phyloP scores from a whole-genome alignment of 768 basidiomycete genomes.

The Saitozyma podzolica region DNA sequence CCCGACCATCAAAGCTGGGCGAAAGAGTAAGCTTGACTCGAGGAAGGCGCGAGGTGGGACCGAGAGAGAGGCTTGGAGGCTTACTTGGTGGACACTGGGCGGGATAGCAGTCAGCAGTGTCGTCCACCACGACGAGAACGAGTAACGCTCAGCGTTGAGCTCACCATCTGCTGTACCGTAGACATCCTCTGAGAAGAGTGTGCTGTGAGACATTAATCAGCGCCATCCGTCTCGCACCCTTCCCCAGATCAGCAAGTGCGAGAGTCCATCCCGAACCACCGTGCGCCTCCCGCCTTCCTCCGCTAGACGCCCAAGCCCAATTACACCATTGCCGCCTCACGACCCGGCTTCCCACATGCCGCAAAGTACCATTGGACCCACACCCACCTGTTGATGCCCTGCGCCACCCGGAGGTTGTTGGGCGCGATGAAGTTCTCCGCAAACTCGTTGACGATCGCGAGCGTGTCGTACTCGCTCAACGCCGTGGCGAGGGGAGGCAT shows the following conservation, averaged over 20 bases:
- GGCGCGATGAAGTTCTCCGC: conserved; percentile 20
- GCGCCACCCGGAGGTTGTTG: conserved; percentile 10
- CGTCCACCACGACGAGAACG: not conserved
- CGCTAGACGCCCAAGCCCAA: no score
- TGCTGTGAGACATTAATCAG: conserved; percentile 9
- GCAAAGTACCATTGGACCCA: no score
- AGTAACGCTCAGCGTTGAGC: not conserved
- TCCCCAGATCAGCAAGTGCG: no score
- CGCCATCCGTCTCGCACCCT: not conserved
- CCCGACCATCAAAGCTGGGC: conserved; percentile 28
- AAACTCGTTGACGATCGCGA: conserved; percentile 17
- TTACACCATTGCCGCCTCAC: not conserved
- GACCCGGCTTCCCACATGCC: not conserved
- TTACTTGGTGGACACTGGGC: conserved; percentile 16
- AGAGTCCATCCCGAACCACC: no score
- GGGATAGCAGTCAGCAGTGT: not conserved
- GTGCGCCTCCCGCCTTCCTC: no score
- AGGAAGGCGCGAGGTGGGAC: not conserved
- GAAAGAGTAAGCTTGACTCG: not conserved
- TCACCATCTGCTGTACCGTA: conserved; percentile 28
- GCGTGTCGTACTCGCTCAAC: conserved; percentile 3
- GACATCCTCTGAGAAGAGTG: conserved; percentile 34
- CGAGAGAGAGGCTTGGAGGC: not conserved
- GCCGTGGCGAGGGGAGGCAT: not conserved
- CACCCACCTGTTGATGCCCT: conserved; percentile 21